These are phyloP conservation scores for Wickerhamomyces chambardii DNA, from an alignment of 805 yeast species.

Conservation along the genomic window DNA sequence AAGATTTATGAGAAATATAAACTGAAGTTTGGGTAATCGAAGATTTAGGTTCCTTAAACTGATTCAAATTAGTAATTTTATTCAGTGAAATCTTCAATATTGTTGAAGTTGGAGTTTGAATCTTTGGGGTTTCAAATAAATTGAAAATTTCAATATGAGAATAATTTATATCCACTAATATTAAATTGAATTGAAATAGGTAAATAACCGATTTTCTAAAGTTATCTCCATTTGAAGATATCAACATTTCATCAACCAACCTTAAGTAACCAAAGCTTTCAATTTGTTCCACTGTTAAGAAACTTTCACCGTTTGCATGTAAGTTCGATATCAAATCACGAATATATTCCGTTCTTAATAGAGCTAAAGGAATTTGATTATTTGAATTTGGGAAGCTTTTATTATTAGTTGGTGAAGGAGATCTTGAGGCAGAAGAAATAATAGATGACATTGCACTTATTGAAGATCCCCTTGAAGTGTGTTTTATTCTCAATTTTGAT, in stretches of 20 bases:
- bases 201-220: slow-evolving; percentile 22
- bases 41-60: too few species aligned
- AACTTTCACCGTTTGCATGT: slow-evolving; percentile 7
- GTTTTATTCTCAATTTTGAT: slow-evolving; percentile 2
- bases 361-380: slow-evolving; percentile 8
- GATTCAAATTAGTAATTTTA: background rate
- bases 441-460: slow-evolving; percentile 19
- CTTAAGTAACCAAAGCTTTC: slow-evolving; percentile 26
- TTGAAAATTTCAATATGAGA: slow-evolving; percentile 2
- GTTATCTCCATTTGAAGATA: slow-evolving; percentile 18
- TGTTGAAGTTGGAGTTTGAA: slow-evolving; percentile 12
- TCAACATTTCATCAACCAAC: slow-evolving; percentile 23
- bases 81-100: slow-evolving; percentile 10
- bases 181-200: slow-evolving; percentile 19
- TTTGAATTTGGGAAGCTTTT: slow-evolving; percentile 1
- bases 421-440: slow-evolving; percentile 17
- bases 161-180: slow-evolving; percentile 7
- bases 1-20: slow-evolving; percentile 17
- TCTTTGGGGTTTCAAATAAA: slow-evolving; percentile 3
- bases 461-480: slow-evolving; percentile 17
- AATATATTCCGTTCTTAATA: slow-evolving; percentile 11
- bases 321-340: slow-evolving; percentile 3
- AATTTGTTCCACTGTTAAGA: slow-evolving; percentile 15
- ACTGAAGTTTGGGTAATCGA: slow-evolving; percentile 4
- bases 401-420: slow-evolving; percentile 12